Conservation (phyloP, 306 rosid genomes). For the Bauhinia variegata region DNA sequence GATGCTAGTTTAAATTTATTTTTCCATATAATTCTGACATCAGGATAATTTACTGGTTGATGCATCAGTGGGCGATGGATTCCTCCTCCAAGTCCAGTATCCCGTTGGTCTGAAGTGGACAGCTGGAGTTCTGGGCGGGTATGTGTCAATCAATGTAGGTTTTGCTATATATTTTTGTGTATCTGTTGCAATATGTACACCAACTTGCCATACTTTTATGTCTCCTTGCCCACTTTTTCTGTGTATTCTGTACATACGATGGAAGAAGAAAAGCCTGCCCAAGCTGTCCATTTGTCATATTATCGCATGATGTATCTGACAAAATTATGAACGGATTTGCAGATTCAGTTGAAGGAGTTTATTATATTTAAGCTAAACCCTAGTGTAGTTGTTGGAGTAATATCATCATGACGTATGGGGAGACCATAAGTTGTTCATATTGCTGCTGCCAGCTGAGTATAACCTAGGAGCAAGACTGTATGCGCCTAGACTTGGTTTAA, state of each 20-base stretch:
- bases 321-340: constrained; percentile 21
- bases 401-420: constrained; percentile 18
- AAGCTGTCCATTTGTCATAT: background rate
- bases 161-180: constrained; percentile 16
- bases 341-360: constrained; percentile 28
- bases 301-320: background rate
- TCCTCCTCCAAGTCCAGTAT: constrained; percentile 66
- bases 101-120: constrained; percentile 71
- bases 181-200: constrained; percentile 29
- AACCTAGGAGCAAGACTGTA: constrained; percentile 12
- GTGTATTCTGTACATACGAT: background rate
- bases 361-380: constrained; percentile 18
- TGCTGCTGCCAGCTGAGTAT: background rate
- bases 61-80: constrained; percentile 98
- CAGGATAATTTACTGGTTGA: constrained; percentile 86
- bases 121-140: constrained; percentile 81
- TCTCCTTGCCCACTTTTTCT: too few species aligned
- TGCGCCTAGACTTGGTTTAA: constrained; percentile 24
- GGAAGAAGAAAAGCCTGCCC: background rate
- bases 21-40: constrained; percentile 80
- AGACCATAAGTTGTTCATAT: constrained; percentile 19
- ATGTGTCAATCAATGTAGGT: constrained; percentile 10
- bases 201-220: background rate
- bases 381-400: constrained; percentile 2
- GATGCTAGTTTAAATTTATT: constrained; percentile 58